Conservation (phyloP, 768 basidiomycete species). For the Termitomyces sp. region DNA sequence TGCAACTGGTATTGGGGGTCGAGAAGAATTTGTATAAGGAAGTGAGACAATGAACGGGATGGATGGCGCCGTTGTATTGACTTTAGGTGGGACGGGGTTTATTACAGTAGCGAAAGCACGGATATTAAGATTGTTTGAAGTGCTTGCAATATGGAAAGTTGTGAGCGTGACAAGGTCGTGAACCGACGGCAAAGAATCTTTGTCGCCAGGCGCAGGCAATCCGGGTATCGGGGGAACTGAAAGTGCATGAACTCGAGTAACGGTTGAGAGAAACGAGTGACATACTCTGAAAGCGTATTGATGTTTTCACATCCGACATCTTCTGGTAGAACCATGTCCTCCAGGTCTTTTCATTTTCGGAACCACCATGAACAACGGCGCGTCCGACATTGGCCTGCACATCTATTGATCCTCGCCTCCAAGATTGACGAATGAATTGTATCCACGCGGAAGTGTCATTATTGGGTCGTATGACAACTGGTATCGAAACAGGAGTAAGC, state of each 20-base stretch:
- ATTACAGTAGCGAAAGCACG: conserved; percentile 52
- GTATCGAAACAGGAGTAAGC: conserved; percentile 50
- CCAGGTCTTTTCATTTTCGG: conserved; percentile 41
- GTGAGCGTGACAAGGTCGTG: conserved; percentile 56
- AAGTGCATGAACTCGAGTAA: not conserved
- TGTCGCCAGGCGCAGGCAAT: conserved; percentile 52
- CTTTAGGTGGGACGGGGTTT: conserved; percentile 47
- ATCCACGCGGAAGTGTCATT: conserved; percentile 41
- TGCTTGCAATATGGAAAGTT: conserved; percentile 42
- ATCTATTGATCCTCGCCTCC: conserved; percentile 47
- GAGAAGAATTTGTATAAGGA: conserved; percentile 22
- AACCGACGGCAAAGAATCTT: conserved; percentile 47
- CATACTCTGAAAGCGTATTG: conserved; percentile 52
- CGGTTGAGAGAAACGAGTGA: conserved; percentile 8
- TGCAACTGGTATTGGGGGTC: conserved; percentile 40
- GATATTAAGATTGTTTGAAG: conserved; percentile 30
- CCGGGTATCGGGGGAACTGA: conserved; percentile 43
- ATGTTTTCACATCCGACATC: conserved; percentile 40
- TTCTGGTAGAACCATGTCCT: conserved; percentile 31
- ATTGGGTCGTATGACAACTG: conserved; percentile 49
- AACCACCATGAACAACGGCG: conserved; percentile 49
- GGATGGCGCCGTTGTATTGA: conserved; percentile 48
- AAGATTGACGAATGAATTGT: conserved; percentile 52
- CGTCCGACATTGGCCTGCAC: conserved; percentile 38
- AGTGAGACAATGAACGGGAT: conserved; percentile 62